Evolutionary conservation across 345 rosid genomes (phyloP), one percentile per base, ranked within the genome.

Genomic region (Corymbia maculata): DNA sequence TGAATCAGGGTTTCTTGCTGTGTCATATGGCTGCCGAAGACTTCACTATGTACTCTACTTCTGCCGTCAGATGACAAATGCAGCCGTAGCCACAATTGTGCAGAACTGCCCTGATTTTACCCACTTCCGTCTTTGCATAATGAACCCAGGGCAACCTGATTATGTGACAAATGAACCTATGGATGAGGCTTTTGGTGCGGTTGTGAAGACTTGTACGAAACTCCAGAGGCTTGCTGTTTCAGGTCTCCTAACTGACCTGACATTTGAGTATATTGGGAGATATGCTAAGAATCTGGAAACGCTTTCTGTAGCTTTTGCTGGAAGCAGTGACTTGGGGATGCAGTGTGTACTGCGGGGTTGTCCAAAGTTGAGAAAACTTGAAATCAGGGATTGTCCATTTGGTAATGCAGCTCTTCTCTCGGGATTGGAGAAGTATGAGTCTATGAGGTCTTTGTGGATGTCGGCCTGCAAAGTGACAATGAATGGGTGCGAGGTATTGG

Each of bases 361-460:
- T 89, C 89, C 95, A 66, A 95, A 93, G 89, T 87, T 95, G 87
- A 93, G 95, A 89, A 95, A 92, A 90, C 95, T 95, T 42, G 97
- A 95, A 91, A 95, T 95, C 66, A 92, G 97, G 94, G 97, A 95
- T 80, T 94, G 96, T 85, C 97, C 96, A 47, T 95, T 95, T 82
- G 97, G 97, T 53, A 92, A 95, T 88, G 93, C 47, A 6, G 96
- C 97, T 17, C 91, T 95, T 87, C 93, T 95, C 51, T 93, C 95
- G 4, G 96, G 96, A 87, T 86, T 94, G 92, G 95, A 94, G 92
- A 95, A 91, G 91, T 94, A 94, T 36, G 97, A 95, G 89, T 93
- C 96, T 10, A 95, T 95, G 97, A 93, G 96, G 91, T 95, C 96
- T 9, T 95, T 95, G 86, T 95, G 97, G 97, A 94, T 95, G 96